These are phyloP conservation scores for Blastocystis sp. DNA, from an alignment of 352 stramenopile genomes.

Conservation along the genomic window DNA sequence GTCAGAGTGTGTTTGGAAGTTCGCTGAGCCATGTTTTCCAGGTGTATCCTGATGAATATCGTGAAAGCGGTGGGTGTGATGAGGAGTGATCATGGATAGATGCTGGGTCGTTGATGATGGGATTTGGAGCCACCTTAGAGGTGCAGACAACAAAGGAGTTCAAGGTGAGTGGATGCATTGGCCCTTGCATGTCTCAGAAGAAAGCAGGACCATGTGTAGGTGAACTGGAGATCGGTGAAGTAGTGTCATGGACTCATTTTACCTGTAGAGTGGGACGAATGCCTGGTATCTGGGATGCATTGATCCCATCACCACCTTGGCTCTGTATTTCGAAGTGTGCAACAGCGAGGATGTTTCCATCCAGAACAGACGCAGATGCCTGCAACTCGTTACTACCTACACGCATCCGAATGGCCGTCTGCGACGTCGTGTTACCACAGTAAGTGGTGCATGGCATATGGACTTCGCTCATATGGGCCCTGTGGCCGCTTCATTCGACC, in stretches of 20 bases:
- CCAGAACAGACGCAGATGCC: slow-evolving; percentile 80
- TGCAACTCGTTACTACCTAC: slow-evolving; percentile 96
- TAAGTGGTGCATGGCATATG: slow-evolving; percentile 78
- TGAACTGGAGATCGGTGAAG: slow-evolving; percentile 88
- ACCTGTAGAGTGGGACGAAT: slow-evolving; percentile 72
- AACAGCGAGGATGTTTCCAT: slow-evolving; percentile 61
- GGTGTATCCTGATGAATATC: slow-evolving; percentile 84
- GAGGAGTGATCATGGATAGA: slow-evolving; percentile 66
- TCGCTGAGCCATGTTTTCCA: slow-evolving; percentile 92
- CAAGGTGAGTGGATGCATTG: slow-evolving; percentile 94
- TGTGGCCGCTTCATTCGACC: slow-evolving; percentile 91
- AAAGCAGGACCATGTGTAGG: slow-evolving; percentile 87
- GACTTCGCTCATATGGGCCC: slow-evolving; percentile 81
- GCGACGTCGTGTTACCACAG: slow-evolving; percentile 88
- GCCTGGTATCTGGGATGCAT: slow-evolving; percentile 92
- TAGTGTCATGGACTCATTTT: slow-evolving; percentile 64
- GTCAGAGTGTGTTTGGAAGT: slow-evolving; percentile 96
- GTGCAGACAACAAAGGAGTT: slow-evolving; percentile 93
- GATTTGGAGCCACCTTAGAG: slow-evolving; percentile 86
- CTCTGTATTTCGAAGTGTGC: slow-evolving; percentile 97
- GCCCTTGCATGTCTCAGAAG: slow-evolving; percentile 87
- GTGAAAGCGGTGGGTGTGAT: slow-evolving; percentile 68
- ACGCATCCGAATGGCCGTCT: slow-evolving; percentile 89
- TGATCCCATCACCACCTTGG: slow-evolving; percentile 91
- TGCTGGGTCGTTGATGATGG: slow-evolving; percentile 89